These are phyloP conservation scores for Polygonum aviculare DNA, from an alignment of 148 eudicot species.

Conservation along the genomic window DNA sequence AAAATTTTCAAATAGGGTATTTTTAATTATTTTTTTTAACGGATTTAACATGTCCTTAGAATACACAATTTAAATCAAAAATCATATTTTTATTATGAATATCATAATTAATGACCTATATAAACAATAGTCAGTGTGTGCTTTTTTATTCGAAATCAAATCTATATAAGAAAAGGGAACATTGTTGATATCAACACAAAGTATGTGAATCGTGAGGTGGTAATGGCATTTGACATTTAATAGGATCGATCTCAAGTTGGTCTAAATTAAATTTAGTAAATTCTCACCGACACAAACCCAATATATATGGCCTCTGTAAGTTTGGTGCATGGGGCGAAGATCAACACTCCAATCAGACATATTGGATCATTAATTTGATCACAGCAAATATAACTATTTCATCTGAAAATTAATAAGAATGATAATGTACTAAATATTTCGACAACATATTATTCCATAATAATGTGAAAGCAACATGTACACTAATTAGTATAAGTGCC, in stretches of 20 bases:
- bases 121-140: too few relatives aligned
- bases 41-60: too few relatives aligned
- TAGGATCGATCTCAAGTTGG: not conserved
- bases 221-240: not conserved
- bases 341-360: not conserved
- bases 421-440: not conserved
- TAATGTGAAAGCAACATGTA: not conserved
- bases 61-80: too few relatives aligned
- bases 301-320: not conserved
- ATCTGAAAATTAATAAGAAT: not conserved
- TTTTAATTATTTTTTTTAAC: too few relatives aligned
- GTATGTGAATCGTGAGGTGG: not conserved
- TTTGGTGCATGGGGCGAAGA: slow-evolving; percentile 3
- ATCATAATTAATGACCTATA: too few relatives aligned
- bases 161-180: not conserved
- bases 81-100: too few relatives aligned
- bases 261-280: not conserved
- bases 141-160: too few relatives aligned
- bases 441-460: not conserved
- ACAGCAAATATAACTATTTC: not conserved
- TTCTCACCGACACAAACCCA: not conserved
- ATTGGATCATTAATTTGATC: not conserved
- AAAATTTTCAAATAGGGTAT: too few relatives aligned
- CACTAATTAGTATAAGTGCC: too few relatives aligned
- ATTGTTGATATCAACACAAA: too few relatives aligned